Evolutionary conservation across 139 green algal species (phyloP), one percentile per base, ranked within the genome.

Genomic region (Volvox africanus): DNA sequence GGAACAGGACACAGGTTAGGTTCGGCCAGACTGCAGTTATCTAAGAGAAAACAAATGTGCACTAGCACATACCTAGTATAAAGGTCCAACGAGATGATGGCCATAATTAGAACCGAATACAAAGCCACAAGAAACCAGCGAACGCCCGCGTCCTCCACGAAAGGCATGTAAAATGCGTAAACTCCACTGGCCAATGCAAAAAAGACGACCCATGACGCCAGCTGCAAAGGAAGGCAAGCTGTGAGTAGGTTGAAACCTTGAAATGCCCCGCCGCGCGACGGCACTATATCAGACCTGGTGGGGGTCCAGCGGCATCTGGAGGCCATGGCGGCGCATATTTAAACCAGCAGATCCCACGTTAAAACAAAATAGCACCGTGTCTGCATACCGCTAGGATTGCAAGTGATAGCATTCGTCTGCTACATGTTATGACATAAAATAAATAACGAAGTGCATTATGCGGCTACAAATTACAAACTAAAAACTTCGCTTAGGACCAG

Each of bases 291-390:
- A 6, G 19, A 95, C 92, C 92, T 95, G 93, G 35, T n/a, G 92
- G 0, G 79, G 78, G 75, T 93, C 92, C 61, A 93, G 67, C 24
- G 92, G 93, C 30, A 12, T 32, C 22, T 93, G 87, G 26, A 93
- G 92, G 0, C 93, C 93, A 89, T 95, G 93, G 18, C 65, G 87
- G 22, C 92, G 67, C 91, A 88, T 91, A 11, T 33, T 30, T 35
- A 30, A 36, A 36, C 71, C 26, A 36, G 22, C 2, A 28, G 11
- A 26, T 28, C 22, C 67, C 67, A 28, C 18, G 71, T 30, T 79
- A 30, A 35, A 36, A 21, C 2, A 36, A 79, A 20, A 21, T 6
- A 79, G 20, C 18, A 20, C 30, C 20, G 71, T 16, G 35, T 35
- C 28, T 30, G 71, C 71, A 79, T 79, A 28, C 67, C 24, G 22